phyloP scores from a whole-genome alignment of 75 land plant species.

The Cunninghamia lanceolata region DNA sequence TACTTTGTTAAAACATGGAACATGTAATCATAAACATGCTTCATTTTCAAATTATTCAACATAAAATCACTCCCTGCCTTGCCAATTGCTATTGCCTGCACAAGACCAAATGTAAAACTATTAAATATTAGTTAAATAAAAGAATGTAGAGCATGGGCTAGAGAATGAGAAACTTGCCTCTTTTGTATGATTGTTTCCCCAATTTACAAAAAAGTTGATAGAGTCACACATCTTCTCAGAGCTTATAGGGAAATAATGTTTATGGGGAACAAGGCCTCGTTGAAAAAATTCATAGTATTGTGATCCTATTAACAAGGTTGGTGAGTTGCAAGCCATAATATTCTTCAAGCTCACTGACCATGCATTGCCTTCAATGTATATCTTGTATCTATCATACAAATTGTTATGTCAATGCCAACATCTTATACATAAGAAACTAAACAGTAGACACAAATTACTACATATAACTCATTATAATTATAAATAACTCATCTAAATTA shows the following conservation, averaged over 20 bases:
- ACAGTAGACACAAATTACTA: background rate
- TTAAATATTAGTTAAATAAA: background rate
- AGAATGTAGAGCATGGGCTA: background rate
- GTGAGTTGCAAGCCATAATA: constrained; percentile 27
- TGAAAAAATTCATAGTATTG: constrained; percentile 21
- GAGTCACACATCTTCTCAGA: constrained; percentile 9
- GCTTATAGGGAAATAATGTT: constrained; percentile 17
- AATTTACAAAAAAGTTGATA: constrained; percentile 13
- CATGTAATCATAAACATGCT: constrained; percentile 42
- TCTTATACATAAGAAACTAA: too few species aligned
- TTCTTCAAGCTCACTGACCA: constrained; percentile 33
- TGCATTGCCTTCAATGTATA: constrained; percentile 29
- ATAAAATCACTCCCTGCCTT: constrained; percentile 26
- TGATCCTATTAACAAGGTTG: constrained; percentile 13
- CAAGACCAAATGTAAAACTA: background rate
- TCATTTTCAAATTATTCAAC: background rate
- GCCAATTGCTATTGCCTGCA: constrained; percentile 31
- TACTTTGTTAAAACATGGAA: constrained; percentile 31
- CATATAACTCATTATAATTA: background rate
- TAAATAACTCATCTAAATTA: too few species aligned
- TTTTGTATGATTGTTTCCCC: constrained; percentile 18
- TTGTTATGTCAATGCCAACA: background rate
- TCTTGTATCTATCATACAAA: constrained; percentile 16
- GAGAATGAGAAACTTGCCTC: constrained; percentile 2
- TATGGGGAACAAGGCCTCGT: constrained; percentile 15